Percentiles rank a stretch among this genome's conserved stretches.
phyloP scores from a whole-genome alignment of 805 yeast species.

The Saccharomyces kudriavzevii region DNA sequence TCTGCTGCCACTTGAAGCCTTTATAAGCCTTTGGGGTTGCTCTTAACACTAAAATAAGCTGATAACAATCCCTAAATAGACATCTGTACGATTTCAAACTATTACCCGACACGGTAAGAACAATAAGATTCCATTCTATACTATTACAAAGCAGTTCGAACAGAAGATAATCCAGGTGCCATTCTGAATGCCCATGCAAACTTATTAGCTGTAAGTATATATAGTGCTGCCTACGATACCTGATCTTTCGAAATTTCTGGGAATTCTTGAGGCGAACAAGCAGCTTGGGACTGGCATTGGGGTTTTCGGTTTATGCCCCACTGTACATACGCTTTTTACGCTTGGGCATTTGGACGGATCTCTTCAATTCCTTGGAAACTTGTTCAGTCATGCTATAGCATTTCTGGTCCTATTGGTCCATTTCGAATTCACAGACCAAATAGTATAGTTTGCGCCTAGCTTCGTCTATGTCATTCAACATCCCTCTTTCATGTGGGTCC shows the following conservation, averaged over 20 bases:
- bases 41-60: background rate
- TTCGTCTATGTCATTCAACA: background rate
- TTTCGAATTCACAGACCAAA: background rate
- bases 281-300: constrained; percentile 1
- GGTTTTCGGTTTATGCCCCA: constrained; percentile 6
- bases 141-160: background rate
- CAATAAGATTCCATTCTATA: background rate
- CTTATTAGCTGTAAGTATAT: background rate
- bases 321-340: constrained; percentile 6
- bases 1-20: background rate
- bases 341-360: constrained; percentile 2
- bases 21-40: too few species aligned
- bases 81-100: background rate
- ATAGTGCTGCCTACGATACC: background rate
- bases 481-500: background rate
- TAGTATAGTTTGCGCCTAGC: background rate
- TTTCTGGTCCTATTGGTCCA: background rate
- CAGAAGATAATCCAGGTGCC: background rate
- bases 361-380: constrained; percentile 1
- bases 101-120: background rate
- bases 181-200: background rate
- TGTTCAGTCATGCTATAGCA: background rate
- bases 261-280: background rate
- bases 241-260: background rate
- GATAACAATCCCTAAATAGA: background rate